Percentiles rank a stretch among this genome's conserved stretches.
Evolutionary conservation across 306 rosid genomes (phyloP).

Genomic region (Pterocarpus macrocarpus): DNA sequence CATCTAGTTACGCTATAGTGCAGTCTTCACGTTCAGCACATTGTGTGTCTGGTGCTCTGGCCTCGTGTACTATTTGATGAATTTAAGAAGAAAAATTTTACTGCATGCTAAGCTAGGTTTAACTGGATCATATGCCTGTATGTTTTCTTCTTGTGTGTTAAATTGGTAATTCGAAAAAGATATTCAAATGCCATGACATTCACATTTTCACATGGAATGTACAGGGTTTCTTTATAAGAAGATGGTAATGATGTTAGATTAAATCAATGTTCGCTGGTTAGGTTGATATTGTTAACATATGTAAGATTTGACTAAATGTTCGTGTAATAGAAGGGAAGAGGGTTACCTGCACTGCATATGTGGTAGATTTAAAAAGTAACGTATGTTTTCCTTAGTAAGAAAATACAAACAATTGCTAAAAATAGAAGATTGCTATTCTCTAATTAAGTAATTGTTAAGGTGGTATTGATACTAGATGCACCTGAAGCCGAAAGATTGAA

Average conservation of each 20-base stretch:
- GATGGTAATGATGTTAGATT: slow-evolving; percentile 6
- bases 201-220: slow-evolving; percentile 32
- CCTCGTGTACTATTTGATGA: slow-evolving; percentile 28
- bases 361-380: neutral
- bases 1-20: slow-evolving; percentile 18
- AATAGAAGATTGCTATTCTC: neutral
- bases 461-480: neutral
- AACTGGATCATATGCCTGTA: neutral
- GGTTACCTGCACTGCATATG: neutral
- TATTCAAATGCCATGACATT: slow-evolving; percentile 4
- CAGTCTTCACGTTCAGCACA: slow-evolving; percentile 40
- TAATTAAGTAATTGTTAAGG: neutral
- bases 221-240: slow-evolving; percentile 1
- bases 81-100: slow-evolving; percentile 21
- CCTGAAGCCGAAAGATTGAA: neutral
- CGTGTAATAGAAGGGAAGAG: neutral
- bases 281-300: neutral
- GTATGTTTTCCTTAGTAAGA: neutral
- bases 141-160: neutral
- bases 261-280: slow-evolving; percentile 5
- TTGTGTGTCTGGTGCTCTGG: slow-evolving; percentile 31
- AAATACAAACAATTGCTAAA: neutral
- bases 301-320: neutral
- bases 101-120: slow-evolving; percentile 14
- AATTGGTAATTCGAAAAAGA: neutral